phyloP scores from a whole-genome alignment of 208 protist genomes.

The Blechomonas ayalai region DNA sequence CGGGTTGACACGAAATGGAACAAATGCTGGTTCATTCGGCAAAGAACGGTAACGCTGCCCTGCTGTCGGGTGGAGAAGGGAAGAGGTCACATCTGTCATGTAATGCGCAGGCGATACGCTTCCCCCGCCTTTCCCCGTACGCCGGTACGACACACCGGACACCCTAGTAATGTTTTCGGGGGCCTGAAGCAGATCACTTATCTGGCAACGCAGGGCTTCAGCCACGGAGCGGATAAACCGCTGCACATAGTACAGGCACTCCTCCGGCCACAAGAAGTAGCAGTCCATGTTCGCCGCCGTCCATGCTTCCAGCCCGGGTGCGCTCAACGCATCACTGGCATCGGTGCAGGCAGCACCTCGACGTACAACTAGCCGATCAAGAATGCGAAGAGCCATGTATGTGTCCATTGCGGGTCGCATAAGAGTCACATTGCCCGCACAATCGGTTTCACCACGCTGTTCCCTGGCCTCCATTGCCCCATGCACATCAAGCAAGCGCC shows the following conservation, averaged over 20 bases:
- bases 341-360: slow-evolving; percentile 7
- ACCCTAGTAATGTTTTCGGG: slow-evolving; percentile 9
- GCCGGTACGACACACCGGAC: too few species aligned
- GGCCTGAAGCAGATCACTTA: slow-evolving; percentile 21
- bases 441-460: too few species aligned
- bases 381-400: slow-evolving; percentile 27
- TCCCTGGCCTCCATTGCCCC: too few species aligned
- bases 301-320: slow-evolving; percentile 26
- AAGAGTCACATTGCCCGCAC: too few species aligned
- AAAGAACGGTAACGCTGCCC: slow-evolving; percentile 26
- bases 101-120: too few species aligned
- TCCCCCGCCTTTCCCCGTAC: too few species aligned
- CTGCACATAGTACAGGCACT: slow-evolving; percentile 20
- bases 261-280: slow-evolving; percentile 21
- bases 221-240: slow-evolving; percentile 32
- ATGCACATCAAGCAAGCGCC: not conserved
- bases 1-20: slow-evolving; percentile 43
- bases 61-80: not conserved
- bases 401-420: slow-evolving; percentile 9
- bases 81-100: too few species aligned
- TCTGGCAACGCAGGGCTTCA: slow-evolving; percentile 13
- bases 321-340: slow-evolving; percentile 13
- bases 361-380: slow-evolving; percentile 13
- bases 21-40: slow-evolving; percentile 29
- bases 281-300: slow-evolving; percentile 39